Percentiles rank a stretch among this genome's conserved stretches.
These are phyloP conservation scores for Fusarium oxysporum DNA, from an alignment of 2,329 filamentous ascomycete species.

Conservation along the genomic window DNA sequence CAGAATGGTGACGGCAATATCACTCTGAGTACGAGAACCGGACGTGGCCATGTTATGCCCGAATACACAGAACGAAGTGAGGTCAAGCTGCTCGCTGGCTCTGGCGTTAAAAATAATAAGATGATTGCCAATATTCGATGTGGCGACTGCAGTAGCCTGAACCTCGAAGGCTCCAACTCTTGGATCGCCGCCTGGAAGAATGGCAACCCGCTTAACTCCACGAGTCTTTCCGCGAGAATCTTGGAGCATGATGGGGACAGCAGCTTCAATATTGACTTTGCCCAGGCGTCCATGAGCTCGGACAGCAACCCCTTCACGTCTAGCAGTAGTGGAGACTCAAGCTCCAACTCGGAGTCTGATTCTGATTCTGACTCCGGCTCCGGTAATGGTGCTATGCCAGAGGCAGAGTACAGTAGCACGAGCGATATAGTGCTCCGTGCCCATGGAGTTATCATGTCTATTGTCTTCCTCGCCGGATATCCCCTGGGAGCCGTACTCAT, in stretches of 20 bases:
- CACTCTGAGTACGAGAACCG: no score
- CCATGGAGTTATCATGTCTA: no score
- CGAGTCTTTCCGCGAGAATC: slow-evolving; percentile 55
- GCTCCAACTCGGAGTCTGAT: not conserved
- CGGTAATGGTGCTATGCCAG: not conserved
- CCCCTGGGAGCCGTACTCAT: no score
- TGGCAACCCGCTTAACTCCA: slow-evolving; percentile 59
- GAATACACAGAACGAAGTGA: no score
- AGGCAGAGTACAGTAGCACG: no score
- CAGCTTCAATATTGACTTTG: slow-evolving; percentile 61
- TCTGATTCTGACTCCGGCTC: not conserved
- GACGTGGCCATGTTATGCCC: no score
- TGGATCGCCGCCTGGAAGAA: slow-evolving; percentile 68
- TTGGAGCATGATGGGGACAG: slow-evolving; percentile 58
- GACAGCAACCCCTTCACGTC: slow-evolving; percentile 65
- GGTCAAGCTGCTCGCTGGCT: no score
- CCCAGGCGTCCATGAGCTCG: slow-evolving; percentile 56
- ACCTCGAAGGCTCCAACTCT: slow-evolving; percentile 53
- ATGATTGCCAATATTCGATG: slow-evolving; percentile 72
- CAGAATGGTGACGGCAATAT: no score
- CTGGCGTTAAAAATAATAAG: not conserved
- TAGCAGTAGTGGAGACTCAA: slow-evolving; percentile 10
- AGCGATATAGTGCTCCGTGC: no score
- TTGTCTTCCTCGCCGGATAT: no score
- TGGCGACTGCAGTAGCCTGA: slow-evolving; percentile 62